Evolutionary conservation across 2,329 filamentous ascomycete genomes (phyloP), one percentile per base, ranked within the genome.

Genomic region (Coniochaeta sp.): DNA sequence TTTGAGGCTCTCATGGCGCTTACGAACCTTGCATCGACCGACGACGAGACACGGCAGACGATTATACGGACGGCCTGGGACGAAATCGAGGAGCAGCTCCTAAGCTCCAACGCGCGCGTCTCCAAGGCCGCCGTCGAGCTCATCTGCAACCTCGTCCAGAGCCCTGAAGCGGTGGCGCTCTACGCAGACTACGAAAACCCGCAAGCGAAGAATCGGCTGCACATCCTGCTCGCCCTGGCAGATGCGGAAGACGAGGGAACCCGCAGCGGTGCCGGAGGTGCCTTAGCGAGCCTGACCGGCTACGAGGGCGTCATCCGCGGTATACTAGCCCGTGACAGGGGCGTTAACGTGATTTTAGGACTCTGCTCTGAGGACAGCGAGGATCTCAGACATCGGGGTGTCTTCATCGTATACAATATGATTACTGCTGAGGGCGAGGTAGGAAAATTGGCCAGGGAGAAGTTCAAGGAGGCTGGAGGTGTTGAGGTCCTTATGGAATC

Each of bases 1-100:
- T 99, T 98, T 66, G 95, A 99, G 74, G 83, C 89, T 0, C 82
- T 99, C 9, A 89, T 98, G 72, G 93, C 95, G 0, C 83, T 99
- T 38, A 98, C 95, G 0, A 99, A 99, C 67, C 83, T 99, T 8
- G 95, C 93, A 0, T 96, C 91, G 0, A 84, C 88, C 14, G 88
- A 93, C 58, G 82, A 88, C 36, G 83, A 86, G 6, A 81, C 84
- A 6, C 83, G 88, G 52, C 79, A 82, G 38, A 79, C 82, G 17
- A 93, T 96, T 57, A 85, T 96, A 38, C 85, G 89, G 10, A 78
- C 83, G 4, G 85, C 88, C 0, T 96, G 91, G 84, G 72, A 85
- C 0, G 84, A 85, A 22, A 81, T 96, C 50, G 95, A 98, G 72
- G 91, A 97, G 65, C 83, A 93, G 19, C 78, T 98, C 1, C 82